Base-by-base conservation (phyloP, 176 grass and related monocot species). In the Melocanna baccifera region DNA sequence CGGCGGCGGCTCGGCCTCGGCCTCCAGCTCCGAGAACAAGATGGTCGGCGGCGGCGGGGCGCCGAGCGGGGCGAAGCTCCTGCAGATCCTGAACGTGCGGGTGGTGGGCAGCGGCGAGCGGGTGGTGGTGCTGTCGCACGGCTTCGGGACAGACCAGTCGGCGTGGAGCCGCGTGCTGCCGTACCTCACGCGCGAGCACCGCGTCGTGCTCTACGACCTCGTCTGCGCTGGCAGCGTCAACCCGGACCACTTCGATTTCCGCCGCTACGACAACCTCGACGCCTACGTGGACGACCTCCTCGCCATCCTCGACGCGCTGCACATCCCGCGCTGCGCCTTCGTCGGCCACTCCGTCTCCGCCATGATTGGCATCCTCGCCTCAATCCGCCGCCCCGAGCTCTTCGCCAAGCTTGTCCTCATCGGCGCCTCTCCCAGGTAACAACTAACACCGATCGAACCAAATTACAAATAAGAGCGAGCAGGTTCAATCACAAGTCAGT, bases 161-260 rank as follows among this genome's bases (percentile, higher is more conserved):
- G 93, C 93, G 57, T 98, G 96, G 96, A 95, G 91, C 89, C 81
- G 96, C 22, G 85, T 98, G n/a, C 91, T 98, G 29, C 96, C 93
- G 1, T 98, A 92, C 91, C 89, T 98, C 20, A 80, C 39, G 56
- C 93, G 93, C 64, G 94, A 98, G 37, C 71, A 92, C 89, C 93
- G 96, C 77, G 83, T 98, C 19, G 93, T 98, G 61, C 93, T 93
- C 58, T 98, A 98, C 86, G 96, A 98, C 81, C 91, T 95, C 16
- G 93, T 95, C 47, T 98, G 93, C 91, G 93, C 96, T 42, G 96
- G 96, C 63, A 95, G 93, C 80, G 96, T 98, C 56, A 94, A 94
- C 86, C 96, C 96, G 10, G 89, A 95, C 84, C 91, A 98, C 89
- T 98, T 98, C 85, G 91, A 98, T 84, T 98, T 98, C 85, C 83